phyloP scores from a whole-genome alignment of 345 rosid species.

The Citrus inodora region DNA sequence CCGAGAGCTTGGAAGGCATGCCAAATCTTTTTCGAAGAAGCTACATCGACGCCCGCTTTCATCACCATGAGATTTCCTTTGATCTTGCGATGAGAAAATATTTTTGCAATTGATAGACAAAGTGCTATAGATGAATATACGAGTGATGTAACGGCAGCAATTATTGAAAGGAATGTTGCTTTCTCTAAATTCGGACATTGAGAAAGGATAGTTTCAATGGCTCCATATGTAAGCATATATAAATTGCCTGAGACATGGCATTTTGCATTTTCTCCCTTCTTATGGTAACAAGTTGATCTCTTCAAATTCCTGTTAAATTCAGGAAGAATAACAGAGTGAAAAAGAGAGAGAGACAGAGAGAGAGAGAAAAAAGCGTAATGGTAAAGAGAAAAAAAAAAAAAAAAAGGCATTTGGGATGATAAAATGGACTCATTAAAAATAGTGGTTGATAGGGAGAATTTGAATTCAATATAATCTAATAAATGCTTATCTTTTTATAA shows the following conservation, averaged over 20 bases:
- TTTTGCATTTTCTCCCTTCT: neutral
- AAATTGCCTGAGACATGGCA: constrained; percentile 25
- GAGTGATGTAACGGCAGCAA: constrained; percentile 24
- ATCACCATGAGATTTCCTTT: constrained; percentile 1
- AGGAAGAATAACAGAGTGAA: neutral
- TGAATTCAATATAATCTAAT: too few relatives aligned
- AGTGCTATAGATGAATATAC: constrained; percentile 19
- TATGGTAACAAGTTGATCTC: constrained; percentile 32
- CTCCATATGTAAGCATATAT: constrained; percentile 25
- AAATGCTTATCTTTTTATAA: too few relatives aligned
- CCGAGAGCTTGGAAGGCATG: constrained; percentile 49
- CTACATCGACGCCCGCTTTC: neutral
- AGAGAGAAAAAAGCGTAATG: too few relatives aligned
- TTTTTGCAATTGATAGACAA: constrained; percentile 1
- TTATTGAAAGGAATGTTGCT: constrained; percentile 15
- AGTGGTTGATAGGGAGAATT: too few relatives aligned
- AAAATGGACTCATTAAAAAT: too few relatives aligned
- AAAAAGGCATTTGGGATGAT: neutral
- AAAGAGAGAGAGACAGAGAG: neutral
- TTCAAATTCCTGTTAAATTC: constrained; percentile 23
- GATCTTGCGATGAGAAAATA: neutral
- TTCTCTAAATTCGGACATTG: constrained; percentile 47
- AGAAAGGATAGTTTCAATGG: constrained; percentile 36
- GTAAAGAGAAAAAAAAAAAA: neutral
- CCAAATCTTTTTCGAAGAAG: constrained; percentile 31